Conservation (phyloP, 257 asterid genomes). For the Lithospermum erythrorhizon region DNA sequence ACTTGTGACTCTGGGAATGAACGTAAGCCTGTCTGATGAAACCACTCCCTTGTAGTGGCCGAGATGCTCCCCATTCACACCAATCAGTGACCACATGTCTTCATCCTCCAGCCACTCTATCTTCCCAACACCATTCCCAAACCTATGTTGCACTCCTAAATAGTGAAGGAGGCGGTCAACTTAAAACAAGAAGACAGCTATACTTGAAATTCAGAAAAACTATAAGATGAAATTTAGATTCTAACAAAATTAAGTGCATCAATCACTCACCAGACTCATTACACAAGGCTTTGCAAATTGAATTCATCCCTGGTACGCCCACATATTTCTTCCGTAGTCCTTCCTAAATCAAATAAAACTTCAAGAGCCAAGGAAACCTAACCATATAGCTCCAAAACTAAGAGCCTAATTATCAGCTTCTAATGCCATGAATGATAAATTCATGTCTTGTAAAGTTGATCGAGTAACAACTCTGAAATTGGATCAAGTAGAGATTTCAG, state of each 20-base stretch:
- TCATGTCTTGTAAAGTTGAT: no score
- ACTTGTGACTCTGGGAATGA: slow-evolving; percentile 52
- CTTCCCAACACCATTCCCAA: slow-evolving; percentile 58
- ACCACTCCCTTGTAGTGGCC: slow-evolving; percentile 72
- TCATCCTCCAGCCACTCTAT: slow-evolving; percentile 55
- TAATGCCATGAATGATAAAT: not conserved
- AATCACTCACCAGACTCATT: slow-evolving; percentile 53
- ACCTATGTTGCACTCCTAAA: slow-evolving; percentile 65
- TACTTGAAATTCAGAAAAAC: not conserved
- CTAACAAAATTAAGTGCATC: not conserved
- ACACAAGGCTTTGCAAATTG: slow-evolving; percentile 67
- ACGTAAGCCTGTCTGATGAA: slow-evolving; percentile 63
- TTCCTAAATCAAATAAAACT: slow-evolving; percentile 38
- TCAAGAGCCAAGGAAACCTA: not conserved
- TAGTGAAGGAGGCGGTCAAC: not conserved
- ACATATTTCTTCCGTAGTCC: slow-evolving; percentile 53
- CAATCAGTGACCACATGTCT: slow-evolving; percentile 56
- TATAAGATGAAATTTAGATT: not conserved
- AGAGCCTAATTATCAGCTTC: not conserved
- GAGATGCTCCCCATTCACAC: slow-evolving; percentile 54
- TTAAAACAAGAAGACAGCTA: not conserved
- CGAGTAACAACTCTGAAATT: no score
- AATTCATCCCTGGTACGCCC: slow-evolving; percentile 90
- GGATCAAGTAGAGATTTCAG: no score
- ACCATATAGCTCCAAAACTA: not conserved